phyloP scores from a whole-genome alignment of 495 filamentous ascomycete species.

The Cladorrhinum samala region DNA sequence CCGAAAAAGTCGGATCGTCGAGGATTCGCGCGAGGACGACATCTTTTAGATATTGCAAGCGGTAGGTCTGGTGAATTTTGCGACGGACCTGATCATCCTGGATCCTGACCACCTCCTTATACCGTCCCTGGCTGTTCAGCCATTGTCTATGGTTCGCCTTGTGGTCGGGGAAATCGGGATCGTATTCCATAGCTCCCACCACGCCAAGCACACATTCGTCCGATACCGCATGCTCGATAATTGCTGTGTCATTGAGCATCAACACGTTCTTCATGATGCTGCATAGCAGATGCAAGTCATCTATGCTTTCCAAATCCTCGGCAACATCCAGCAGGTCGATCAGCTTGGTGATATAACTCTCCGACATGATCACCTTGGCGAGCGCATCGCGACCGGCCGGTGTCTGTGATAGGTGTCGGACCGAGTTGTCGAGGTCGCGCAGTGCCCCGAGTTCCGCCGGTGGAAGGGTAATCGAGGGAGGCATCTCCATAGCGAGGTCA shows the following conservation, averaged over 20 bases:
- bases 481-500: conserved; percentile 62
- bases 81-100: conserved; percentile 70
- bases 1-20: conserved; percentile 95
- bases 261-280: conserved; percentile 97
- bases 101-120: conserved; percentile 94
- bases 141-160: conserved; percentile 97
- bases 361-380: conserved; percentile 73
- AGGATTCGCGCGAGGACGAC: conserved; percentile 93
- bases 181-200: conserved; percentile 95
- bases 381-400: conserved; percentile 79
- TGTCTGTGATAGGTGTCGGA: conserved; percentile 67
- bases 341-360: conserved; percentile 83
- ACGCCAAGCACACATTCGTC: conserved; percentile 87
- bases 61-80: conserved; percentile 95
- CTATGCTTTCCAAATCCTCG: conserved; percentile 81
- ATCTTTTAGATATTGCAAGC: conserved; percentile 96
- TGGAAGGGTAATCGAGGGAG: conserved; percentile 66
- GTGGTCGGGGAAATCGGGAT: conserved; percentile 97
- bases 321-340: conserved; percentile 78
- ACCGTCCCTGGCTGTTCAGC: conserved; percentile 77
- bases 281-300: conserved; percentile 84
- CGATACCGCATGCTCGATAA: conserved; percentile 88
- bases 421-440: conserved; percentile 71
- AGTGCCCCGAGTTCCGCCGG: conserved; percentile 72
- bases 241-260: conserved; percentile 84